These are phyloP conservation scores for Colletotrichum sp. DNA, from an alignment of 2,329 filamentous ascomycete species.

Conservation along the genomic window DNA sequence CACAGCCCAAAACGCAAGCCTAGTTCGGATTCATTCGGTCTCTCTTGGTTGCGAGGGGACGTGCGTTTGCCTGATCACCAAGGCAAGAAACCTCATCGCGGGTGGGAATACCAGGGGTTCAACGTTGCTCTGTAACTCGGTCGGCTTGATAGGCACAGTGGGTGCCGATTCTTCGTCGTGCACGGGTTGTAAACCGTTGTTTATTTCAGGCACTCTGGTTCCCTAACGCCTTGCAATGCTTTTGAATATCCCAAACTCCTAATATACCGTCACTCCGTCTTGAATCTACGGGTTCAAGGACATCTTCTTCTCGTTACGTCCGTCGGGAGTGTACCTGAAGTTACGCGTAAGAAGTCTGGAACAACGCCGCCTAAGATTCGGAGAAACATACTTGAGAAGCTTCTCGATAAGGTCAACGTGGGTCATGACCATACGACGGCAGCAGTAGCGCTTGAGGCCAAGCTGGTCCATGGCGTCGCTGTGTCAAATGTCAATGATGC, in stretches of 20 bases:
- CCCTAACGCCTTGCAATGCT: slow-evolving; percentile 28
- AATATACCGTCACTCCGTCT: slow-evolving; percentile 19
- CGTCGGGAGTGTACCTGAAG: slow-evolving; percentile 64
- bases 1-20: neutral
- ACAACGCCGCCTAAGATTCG: neutral
- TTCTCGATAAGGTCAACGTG: slow-evolving; percentile 99
- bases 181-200: neutral
- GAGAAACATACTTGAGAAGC: slow-evolving; percentile 77
- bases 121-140: neutral
- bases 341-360: slow-evolving; percentile 21
- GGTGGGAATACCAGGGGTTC: neutral
- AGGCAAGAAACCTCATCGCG: neutral
- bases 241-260: neutral
- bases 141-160: neutral
- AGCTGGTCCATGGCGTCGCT: slow-evolving; percentile 97
- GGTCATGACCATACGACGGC: slow-evolving; percentile 99
- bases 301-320: slow-evolving; percentile 67
- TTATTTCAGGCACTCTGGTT: neutral
- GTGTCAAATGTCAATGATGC: slow-evolving; percentile 13
- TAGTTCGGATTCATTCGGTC: neutral
- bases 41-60: neutral
- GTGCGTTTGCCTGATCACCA: neutral
- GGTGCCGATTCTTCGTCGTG: neutral
- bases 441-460: slow-evolving; percentile 95
- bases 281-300: slow-evolving; percentile 34